These are phyloP conservation scores for Melastoma candidum DNA, from an alignment of 441 rosid genomes.

Conservation along the genomic window DNA sequence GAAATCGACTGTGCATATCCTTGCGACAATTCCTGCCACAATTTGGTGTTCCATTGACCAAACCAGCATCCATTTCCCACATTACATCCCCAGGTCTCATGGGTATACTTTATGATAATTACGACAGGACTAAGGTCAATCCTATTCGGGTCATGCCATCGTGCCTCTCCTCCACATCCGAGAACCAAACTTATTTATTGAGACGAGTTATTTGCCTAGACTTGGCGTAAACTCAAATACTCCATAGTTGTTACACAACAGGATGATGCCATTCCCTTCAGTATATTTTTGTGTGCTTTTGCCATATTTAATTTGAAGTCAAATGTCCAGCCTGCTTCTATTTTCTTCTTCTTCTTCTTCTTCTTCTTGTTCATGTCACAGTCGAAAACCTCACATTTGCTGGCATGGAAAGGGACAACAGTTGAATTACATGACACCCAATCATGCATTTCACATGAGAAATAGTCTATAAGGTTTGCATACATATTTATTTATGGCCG, in stretches of 20 bases:
- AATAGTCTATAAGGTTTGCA: background rate
- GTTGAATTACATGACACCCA: background rate
- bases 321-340: background rate
- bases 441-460: conserved; percentile 6
- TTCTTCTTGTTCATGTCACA: background rate
- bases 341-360: background rate
- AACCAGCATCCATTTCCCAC: no score
- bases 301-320: background rate
- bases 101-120: no score
- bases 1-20: conserved; percentile 24
- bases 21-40: conserved; percentile 25
- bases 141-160: no score
- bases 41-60: conserved; percentile 15
- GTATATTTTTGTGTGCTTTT: background rate
- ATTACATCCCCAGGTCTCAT: no score
- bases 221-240: no score
- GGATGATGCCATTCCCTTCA: no score
- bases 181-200: no score
- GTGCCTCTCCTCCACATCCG: no score
- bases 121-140: no score
- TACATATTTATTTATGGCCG: no score
- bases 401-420: background rate
- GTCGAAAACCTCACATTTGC: background rate
- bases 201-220: no score
- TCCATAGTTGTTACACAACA: no score